Percentiles rank a stretch among this genome's conserved stretches.
Evolutionary conservation across 768 basidiomycete genomes (phyloP).

Genomic region (Sporobolomyces pararoseus): DNA sequence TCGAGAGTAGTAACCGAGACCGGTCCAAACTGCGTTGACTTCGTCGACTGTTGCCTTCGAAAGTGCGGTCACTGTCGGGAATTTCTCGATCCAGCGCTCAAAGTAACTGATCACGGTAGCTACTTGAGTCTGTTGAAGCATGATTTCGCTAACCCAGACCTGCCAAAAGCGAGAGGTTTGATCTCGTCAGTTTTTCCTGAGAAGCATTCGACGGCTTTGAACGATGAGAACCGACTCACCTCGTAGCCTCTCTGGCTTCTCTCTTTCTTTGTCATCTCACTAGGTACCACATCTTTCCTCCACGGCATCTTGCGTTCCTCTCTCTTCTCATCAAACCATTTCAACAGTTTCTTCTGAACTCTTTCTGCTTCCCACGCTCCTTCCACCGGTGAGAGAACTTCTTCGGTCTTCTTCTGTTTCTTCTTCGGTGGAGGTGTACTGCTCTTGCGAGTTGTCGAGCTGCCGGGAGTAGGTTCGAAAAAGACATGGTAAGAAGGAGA

Average conservation of each 20-base stretch:
- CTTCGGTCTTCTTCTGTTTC: constrained; percentile 3
- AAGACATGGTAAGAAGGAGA: constrained; percentile 29
- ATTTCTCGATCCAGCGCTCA: constrained; percentile 55
- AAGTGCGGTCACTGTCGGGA: constrained; percentile 34
- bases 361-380: constrained; percentile 3
- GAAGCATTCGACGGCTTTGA: too few species aligned
- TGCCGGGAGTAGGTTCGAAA: constrained; percentile 11
- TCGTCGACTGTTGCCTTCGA: constrained; percentile 71
- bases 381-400: constrained; percentile 4
- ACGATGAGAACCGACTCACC: constrained; percentile 53
- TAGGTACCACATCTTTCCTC: constrained; percentile 64
- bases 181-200: too few species aligned
- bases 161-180: constrained; percentile 48
- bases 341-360: constrained; percentile 46
- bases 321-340: constrained; percentile 70
- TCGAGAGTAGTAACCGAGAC: constrained; percentile 44
- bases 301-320: constrained; percentile 81
- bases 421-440: constrained; percentile 16
- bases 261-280: constrained; percentile 57
- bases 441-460: neutral
- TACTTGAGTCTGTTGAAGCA: constrained; percentile 96
- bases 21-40: constrained; percentile 86
- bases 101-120: constrained; percentile 87
- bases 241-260: constrained; percentile 86
- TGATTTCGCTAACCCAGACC: constrained; percentile 81